Conservation (phyloP, 257 asterid genomes). For the Petunia secreta region DNA sequence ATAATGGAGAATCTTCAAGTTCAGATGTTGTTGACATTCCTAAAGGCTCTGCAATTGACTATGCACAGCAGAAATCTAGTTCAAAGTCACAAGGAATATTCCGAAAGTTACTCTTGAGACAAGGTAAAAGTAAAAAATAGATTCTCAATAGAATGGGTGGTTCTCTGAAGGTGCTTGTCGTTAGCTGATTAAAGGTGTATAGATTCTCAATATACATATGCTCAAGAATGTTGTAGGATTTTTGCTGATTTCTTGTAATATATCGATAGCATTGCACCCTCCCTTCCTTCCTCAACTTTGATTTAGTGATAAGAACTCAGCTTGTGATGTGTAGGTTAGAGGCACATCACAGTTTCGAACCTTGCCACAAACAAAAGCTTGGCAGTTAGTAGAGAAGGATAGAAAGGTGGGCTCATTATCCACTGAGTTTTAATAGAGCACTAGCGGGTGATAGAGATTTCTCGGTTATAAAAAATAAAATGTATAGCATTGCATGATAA, state of each 20-base stretch:
- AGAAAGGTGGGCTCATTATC: no score
- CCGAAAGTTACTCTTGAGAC: slow-evolving; percentile 9
- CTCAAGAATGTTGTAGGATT: neutral
- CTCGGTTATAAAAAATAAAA: neutral
- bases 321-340: no score
- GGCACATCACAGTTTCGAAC: no score
- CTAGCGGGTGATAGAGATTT: no score
- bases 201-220: neutral
- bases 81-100: slow-evolving; percentile 4
- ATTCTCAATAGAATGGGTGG: neutral
- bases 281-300: no score
- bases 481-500: neutral
- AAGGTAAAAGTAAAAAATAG: slow-evolving; percentile 6
- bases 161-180: no score
- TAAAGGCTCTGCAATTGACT: neutral
- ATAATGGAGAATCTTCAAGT: neutral
- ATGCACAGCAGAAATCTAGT: neutral
- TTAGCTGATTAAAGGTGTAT: neutral
- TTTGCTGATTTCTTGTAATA: slow-evolving; percentile 15
- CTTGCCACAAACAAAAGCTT: no score
- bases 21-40: slow-evolving; percentile 16
- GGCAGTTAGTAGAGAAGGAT: no score
- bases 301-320: no score
- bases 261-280: no score
- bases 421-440: no score